These are phyloP conservation scores for Monosporozyma aquatica DNA, from an alignment of 805 yeast genomes.

Conservation along the genomic window DNA sequence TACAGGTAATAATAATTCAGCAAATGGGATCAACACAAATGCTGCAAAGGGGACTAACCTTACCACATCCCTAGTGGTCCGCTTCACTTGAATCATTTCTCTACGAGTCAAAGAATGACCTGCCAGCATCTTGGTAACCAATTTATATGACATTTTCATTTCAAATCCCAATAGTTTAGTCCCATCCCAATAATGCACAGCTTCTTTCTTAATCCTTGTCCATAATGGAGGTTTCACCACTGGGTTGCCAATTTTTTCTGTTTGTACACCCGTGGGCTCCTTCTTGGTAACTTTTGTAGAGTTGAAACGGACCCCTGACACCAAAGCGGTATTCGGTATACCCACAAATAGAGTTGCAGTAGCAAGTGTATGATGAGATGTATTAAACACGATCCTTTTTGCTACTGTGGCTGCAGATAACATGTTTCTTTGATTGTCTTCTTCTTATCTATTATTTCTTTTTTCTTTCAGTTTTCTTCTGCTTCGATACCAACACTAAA, in stretches of 20 bases:
- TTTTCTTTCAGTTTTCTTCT: neutral
- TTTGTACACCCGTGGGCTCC: neutral
- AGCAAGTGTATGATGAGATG: neutral
- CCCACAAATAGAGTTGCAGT: neutral
- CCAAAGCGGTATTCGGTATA: neutral
- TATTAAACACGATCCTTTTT: conserved; percentile 1
- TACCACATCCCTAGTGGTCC: conserved; percentile 78
- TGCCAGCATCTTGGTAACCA: conserved; percentile 70
- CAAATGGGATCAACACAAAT: conserved; percentile 86
- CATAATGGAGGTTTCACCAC: conserved; percentile 47
- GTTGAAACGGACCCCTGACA: conserved; percentile 2
- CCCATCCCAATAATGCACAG: conserved; percentile 90
- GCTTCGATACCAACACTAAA: no score
- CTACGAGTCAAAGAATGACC: conserved; percentile 90
- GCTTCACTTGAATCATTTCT: conserved; percentile 76
- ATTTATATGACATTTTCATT: conserved; percentile 71
- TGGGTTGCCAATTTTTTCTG: neutral
- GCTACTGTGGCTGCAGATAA: neutral
- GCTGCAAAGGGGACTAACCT: conserved; percentile 89
- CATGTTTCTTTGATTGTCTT: no score
- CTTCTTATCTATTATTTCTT: neutral
- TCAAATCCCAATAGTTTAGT: conserved; percentile 90
- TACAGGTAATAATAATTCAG: conserved; percentile 81
- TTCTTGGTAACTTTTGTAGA: conserved; percentile 2
- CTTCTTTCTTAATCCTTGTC: conserved; percentile 83